Base-by-base conservation (phyloP, 805 yeast species). In the Saccharomycopsis sp. region DNA sequence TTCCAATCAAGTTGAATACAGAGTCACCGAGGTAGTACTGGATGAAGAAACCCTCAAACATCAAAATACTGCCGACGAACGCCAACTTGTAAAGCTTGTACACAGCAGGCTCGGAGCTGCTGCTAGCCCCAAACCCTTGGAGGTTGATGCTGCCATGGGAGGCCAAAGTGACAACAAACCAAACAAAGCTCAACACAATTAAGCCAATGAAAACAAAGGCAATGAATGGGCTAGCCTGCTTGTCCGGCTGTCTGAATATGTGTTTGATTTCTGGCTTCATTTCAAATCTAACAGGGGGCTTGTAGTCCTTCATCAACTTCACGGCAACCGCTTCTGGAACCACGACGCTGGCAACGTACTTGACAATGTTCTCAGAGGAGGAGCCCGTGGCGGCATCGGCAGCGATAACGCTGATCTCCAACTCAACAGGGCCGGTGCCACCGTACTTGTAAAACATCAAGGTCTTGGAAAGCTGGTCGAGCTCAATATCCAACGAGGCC, bases 1-100 rank as follows among this genome's bases (percentile, higher is more conserved):
- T 64, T 48, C 63, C 61, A 30, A 81, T 53, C 5, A 85, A 70
- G 13, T 67, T 63, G 58, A 81, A 81, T 30, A 81, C 77, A 12
- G 80, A 67, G 26, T 73, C 64, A 15, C 74, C 71, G 50, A 71
- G 54, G 59, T 69, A 81, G 60, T 81, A 81, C 46, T 64, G 67
- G 45, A 73, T 53, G 45, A 81, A 77, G 9, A 68, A 61, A 22
- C 55, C 52, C 58, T 81, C 87, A 46, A 69, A 63, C 4, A 70
- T 66, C 5, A 66, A 58, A 16, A 81, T 54, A 1, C 73, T 56
- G 1, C 56, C 57, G 36, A 78, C 54, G 48, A 80, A 75, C 2
- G 67, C 68, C 18, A 68, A 56, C 38, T 65, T 61, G 53, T 56
- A 55, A 9, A 59, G 51, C 4, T 43, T 32, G 17, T 62, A 54